Conservation (phyloP, 2,329 filamentous ascomycete species). For the Trichoderma semiorbis region DNA sequence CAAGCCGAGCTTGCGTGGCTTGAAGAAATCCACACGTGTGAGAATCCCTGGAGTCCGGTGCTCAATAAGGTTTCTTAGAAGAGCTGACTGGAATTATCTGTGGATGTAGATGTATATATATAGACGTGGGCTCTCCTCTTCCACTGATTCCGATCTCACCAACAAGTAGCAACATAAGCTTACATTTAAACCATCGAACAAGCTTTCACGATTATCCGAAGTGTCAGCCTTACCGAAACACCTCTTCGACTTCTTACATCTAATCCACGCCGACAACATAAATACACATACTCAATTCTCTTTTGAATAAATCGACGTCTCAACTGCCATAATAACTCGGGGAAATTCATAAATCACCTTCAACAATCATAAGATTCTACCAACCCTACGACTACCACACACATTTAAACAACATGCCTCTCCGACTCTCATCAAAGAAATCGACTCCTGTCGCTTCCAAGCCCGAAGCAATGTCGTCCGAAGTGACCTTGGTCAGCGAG, state of each 20-base stretch:
- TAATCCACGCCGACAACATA: not conserved
- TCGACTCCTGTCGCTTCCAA: not conserved
- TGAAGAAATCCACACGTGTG: not conserved
- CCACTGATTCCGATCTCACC: not conserved
- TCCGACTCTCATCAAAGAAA: constrained; percentile 3
- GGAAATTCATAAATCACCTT: not conserved
- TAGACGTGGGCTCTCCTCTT: not conserved
- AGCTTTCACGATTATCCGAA: not conserved
- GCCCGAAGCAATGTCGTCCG: constrained; percentile 6
- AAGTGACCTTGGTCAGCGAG: constrained; percentile 2
- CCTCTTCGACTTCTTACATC: not conserved
- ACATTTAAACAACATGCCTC: not conserved
- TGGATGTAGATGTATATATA: not conserved
- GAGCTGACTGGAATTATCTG: not conserved
- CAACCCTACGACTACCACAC: not conserved
- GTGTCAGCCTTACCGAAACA: not conserved
- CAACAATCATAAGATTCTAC: not conserved
- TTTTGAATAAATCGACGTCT: not conserved
- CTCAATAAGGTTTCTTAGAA: not conserved
- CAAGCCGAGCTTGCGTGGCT: not conserved
- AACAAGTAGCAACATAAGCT: not conserved
- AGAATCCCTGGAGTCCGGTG: not conserved
- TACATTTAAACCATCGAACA: not conserved
- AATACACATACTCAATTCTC: not conserved
- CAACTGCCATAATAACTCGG: not conserved